These are phyloP conservation scores for Crotalaria pallida DNA, from an alignment of 306 rosid genomes.

Conservation along the genomic window DNA sequence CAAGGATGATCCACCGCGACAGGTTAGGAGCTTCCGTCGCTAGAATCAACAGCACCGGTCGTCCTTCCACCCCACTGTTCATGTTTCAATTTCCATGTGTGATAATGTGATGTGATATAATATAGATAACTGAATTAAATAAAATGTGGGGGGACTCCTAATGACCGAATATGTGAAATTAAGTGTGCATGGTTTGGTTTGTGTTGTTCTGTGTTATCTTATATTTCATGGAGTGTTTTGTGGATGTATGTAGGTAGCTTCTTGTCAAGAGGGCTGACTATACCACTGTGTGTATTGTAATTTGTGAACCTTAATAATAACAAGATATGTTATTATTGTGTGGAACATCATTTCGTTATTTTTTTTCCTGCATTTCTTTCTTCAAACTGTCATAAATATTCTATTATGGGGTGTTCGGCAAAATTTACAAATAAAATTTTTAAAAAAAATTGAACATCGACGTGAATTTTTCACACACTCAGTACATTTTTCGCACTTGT, in stretches of 20 bases:
- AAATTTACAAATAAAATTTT: no score
- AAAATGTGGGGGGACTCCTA: constrained; percentile 25
- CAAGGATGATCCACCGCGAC: constrained; percentile 38
- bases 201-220: neutral
- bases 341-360: neutral
- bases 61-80: constrained; percentile 12
- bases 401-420: no score
- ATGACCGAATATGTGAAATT: neutral
- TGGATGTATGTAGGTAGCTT: neutral
- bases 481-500: no score
- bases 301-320: neutral
- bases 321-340: neutral
- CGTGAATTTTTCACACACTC: no score
- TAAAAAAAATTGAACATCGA: no score
- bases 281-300: neutral
- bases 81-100: neutral
- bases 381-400: neutral
- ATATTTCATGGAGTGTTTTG: neutral
- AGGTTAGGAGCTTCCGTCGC: constrained; percentile 79
- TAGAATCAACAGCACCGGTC: neutral
- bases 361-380: neutral
- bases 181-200: constrained; percentile 11
- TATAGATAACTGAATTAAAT: constrained; percentile 1
- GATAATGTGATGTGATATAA: no score
- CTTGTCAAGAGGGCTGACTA: neutral